A percentile compares a stretch with the other conserved stretches of the same genome.
Evolutionary conservation across 805 yeast species (phyloP).

Genomic region (Hanseniaspora guilliermondii): DNA sequence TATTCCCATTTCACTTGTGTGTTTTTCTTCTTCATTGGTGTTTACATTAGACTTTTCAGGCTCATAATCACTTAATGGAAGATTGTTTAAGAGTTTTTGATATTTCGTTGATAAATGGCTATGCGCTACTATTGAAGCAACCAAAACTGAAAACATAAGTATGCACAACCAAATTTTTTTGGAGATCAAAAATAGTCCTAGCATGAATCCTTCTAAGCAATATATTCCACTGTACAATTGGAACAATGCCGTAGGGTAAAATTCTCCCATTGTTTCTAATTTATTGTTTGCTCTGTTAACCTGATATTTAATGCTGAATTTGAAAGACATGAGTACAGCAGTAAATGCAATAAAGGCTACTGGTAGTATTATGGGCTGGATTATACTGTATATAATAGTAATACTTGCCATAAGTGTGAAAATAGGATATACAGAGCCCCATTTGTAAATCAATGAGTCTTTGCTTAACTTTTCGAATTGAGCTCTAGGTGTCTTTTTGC

Average conservation of each 20-base stretch:
- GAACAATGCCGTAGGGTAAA: slow-evolving; percentile 62
- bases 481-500: slow-evolving; percentile 52
- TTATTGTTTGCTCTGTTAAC: slow-evolving; percentile 36
- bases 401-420: slow-evolving; percentile 68
- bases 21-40: not conserved
- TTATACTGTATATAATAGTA: slow-evolving; percentile 62
- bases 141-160: slow-evolving; percentile 39
- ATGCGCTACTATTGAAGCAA: slow-evolving; percentile 48
- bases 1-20: not conserved
- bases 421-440: slow-evolving; percentile 73
- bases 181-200: slow-evolving; percentile 62
- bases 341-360: slow-evolving; percentile 47
- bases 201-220: slow-evolving; percentile 62
- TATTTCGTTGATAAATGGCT: slow-evolving; percentile 36
- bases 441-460: slow-evolving; percentile 36
- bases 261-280: slow-evolving; percentile 55
- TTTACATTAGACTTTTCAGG: not conserved
- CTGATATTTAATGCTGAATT: slow-evolving; percentile 51
- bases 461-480: slow-evolving; percentile 34
- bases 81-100: slow-evolving; percentile 26
- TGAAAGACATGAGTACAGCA: slow-evolving; percentile 51
- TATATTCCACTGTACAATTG: slow-evolving; percentile 74
- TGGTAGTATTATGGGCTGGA: slow-evolving; percentile 65
- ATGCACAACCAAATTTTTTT: slow-evolving; percentile 34
- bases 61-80: slow-evolving; percentile 27